Conservation (phyloP, 2,329 filamentous ascomycete genomes). For the Periglandula ipomoeae region DNA sequence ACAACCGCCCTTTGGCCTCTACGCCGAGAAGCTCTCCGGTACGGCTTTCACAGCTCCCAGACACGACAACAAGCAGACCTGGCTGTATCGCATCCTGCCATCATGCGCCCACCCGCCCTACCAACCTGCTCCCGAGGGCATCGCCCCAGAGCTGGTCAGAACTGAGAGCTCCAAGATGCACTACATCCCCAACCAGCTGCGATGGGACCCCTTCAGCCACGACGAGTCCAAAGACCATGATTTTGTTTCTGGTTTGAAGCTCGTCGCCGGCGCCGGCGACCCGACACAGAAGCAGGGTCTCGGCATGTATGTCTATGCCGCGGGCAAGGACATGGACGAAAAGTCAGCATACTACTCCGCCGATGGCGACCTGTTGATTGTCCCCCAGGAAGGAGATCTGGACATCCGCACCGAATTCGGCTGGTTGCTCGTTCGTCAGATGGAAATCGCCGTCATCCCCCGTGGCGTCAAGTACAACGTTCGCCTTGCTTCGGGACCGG, state of each 20-base stretch:
- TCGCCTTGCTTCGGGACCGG: conserved; percentile 49
- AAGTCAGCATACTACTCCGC: conserved; percentile 75
- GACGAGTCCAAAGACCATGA: conserved; percentile 43
- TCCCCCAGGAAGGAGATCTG: conserved; percentile 63
- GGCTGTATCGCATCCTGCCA: conserved; percentile 62
- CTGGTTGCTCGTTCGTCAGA: conserved; percentile 62
- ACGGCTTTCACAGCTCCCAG: conserved; percentile 64
- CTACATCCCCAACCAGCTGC: conserved; percentile 62
- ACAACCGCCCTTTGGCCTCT: conserved; percentile 68
- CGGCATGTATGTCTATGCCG: conserved; percentile 73
- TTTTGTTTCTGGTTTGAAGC: conserved; percentile 51
- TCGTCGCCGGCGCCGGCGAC: conserved; percentile 72
- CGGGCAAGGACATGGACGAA: conserved; percentile 67
- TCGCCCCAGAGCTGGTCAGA: conserved; percentile 5
- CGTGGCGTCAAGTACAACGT: conserved; percentile 68
- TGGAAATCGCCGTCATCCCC: conserved; percentile 70
- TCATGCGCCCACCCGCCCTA: conserved; percentile 52
- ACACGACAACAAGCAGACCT: conserved; percentile 60
- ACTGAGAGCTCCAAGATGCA: conserved; percentile 21
- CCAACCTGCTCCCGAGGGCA: conserved; percentile 31
- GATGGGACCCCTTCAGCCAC: conserved; percentile 74
- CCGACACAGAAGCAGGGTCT: conserved; percentile 69
- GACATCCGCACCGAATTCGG: conserved; percentile 74
- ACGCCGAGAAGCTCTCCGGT: conserved; percentile 70
- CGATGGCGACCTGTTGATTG: conserved; percentile 70